These are phyloP conservation scores for Gymnopus androsaceus DNA, from an alignment of 1,284 basidiomycete genomes.

Conservation along the genomic window DNA sequence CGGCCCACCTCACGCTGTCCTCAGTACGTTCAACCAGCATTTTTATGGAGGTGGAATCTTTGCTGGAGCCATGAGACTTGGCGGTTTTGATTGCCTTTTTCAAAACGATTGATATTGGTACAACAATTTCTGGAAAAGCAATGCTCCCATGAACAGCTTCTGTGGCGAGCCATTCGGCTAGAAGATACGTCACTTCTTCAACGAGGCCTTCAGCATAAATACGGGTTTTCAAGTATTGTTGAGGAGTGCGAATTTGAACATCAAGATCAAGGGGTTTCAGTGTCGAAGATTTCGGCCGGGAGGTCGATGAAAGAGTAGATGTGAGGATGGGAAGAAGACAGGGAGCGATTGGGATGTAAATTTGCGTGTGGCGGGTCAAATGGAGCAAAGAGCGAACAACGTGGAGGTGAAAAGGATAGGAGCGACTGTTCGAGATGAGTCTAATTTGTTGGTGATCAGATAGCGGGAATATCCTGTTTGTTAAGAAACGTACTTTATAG, in stretches of 20 bases:
- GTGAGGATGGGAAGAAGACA: slow-evolving; percentile 88
- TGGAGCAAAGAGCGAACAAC: slow-evolving; percentile 50
- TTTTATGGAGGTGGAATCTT: slow-evolving; percentile 68
- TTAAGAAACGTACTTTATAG: slow-evolving; percentile 70
- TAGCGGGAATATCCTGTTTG: slow-evolving; percentile 14
- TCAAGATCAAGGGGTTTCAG: slow-evolving; percentile 90
- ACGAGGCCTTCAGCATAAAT: slow-evolving; percentile 84
- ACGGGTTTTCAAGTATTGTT: slow-evolving; percentile 87
- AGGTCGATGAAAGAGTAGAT: slow-evolving; percentile 71
- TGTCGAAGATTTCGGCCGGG: slow-evolving; percentile 85
- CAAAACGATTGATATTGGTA: slow-evolving; percentile 80
- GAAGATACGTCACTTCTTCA: slow-evolving; percentile 79
- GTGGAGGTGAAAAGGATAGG: slow-evolving; percentile 51
- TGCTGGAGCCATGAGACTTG: slow-evolving; percentile 45
- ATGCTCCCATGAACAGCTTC: slow-evolving; percentile 74
- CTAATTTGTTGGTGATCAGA: slow-evolving; percentile 41
- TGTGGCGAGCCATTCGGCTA: slow-evolving; percentile 79
- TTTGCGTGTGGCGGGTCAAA: slow-evolving; percentile 71
- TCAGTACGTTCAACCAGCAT: slow-evolving; percentile 83
- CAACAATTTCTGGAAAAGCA: slow-evolving; percentile 90
- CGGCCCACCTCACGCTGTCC: slow-evolving; percentile 78
- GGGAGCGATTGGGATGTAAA: slow-evolving; percentile 88
- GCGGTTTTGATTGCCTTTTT: slow-evolving; percentile 69
- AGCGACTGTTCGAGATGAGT: slow-evolving; percentile 64
- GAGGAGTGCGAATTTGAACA: slow-evolving; percentile 84